A percentile compares a stretch with the other conserved stretches of the same genome.
Evolutionary conservation across 495 filamentous ascomycete genomes (phyloP).

Genomic region (Cenococcum geophilum): DNA sequence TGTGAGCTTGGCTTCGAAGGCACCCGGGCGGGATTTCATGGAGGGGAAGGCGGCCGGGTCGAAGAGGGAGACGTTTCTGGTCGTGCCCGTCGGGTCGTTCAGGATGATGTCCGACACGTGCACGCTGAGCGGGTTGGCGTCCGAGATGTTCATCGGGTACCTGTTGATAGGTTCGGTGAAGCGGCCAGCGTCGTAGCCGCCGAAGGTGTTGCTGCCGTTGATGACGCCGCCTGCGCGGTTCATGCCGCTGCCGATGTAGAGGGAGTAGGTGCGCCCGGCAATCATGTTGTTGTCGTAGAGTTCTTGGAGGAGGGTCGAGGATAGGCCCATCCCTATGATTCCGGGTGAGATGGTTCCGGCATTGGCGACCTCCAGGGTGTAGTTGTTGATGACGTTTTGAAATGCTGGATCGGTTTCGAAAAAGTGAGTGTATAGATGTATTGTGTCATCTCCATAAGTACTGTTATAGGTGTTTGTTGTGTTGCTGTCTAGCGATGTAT

Average conservation of each 20-base stretch:
- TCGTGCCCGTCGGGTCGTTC: slow-evolving; percentile 17
- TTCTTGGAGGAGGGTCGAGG: slow-evolving; percentile 30
- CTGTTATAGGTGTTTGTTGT: slow-evolving; percentile 14
- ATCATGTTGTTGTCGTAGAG: slow-evolving; percentile 26
- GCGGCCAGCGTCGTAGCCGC: slow-evolving; percentile 36
- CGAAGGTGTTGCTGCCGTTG: slow-evolving; percentile 32
- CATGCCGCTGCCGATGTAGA: slow-evolving; percentile 32
- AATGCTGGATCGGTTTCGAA: slow-evolving; percentile 33
- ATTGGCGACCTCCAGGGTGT: slow-evolving; percentile 27
- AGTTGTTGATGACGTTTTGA: slow-evolving; percentile 25
- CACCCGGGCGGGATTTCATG: slow-evolving; percentile 8
- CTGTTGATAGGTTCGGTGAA: slow-evolving; percentile 25
- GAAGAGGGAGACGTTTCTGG: slow-evolving; percentile 30
- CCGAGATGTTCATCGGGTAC: slow-evolving; percentile 24
- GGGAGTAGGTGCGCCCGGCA: slow-evolving; percentile 33
- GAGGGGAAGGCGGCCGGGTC: slow-evolving; percentile 27
- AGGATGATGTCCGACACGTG: slow-evolving; percentile 34
- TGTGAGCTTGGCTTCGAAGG: slow-evolving; percentile 33
- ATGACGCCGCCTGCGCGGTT: slow-evolving; percentile 29
- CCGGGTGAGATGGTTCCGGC: slow-evolving; percentile 22
- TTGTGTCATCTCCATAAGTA: slow-evolving; percentile 23
- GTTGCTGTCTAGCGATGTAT: slow-evolving; percentile 22
- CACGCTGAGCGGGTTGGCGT: slow-evolving; percentile 27
- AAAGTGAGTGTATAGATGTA: slow-evolving; percentile 37
- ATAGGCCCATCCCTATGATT: slow-evolving; percentile 31